Percentiles rank a stretch among this genome's conserved stretches.
Conservation (phyloP, 108 stramenopile genomes). For the Ochromonas danica region DNA sequence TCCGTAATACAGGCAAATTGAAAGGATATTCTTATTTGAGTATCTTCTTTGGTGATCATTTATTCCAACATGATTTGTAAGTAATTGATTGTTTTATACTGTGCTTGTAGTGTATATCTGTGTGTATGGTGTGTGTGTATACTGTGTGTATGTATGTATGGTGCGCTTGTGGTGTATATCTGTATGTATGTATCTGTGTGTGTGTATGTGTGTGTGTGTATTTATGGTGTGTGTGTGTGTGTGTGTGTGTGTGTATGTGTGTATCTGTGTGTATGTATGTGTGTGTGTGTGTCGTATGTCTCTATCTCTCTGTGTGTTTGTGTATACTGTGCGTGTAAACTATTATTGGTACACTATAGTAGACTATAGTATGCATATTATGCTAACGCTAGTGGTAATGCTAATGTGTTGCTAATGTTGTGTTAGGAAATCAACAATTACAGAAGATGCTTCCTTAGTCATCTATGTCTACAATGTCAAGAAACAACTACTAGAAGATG, state of each 20-base stretch:
- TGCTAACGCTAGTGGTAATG: too few relatives aligned
- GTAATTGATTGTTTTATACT: not conserved
- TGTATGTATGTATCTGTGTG: too few relatives aligned
- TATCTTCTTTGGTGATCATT: not conserved
- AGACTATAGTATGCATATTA: too few relatives aligned
- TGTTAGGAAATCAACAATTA: too few relatives aligned
- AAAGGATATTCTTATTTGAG: constrained; percentile 25
- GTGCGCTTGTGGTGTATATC: too few relatives aligned
- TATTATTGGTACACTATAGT: too few relatives aligned
- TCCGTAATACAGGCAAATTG: not conserved
- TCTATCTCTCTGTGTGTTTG: too few relatives aligned
- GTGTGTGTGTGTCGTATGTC: too few relatives aligned
- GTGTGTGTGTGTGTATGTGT: too few relatives aligned
- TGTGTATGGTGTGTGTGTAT: not conserved
- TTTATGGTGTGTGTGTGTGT: not conserved
- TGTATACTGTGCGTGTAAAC: too few relatives aligned
- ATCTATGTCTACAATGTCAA: constrained; percentile 9
- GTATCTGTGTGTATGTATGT: too few relatives aligned
- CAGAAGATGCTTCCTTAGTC: not conserved
- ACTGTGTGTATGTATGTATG: not conserved
- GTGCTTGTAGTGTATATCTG: not conserved
- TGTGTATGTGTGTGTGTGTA: not conserved
- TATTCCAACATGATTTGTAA: not conserved
- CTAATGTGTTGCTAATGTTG: too few relatives aligned
- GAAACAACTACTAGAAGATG: not conserved